phyloP scores from a whole-genome alignment of 1,284 basidiomycete species.

The Microbotryum lychnidis-dioicae region DNA sequence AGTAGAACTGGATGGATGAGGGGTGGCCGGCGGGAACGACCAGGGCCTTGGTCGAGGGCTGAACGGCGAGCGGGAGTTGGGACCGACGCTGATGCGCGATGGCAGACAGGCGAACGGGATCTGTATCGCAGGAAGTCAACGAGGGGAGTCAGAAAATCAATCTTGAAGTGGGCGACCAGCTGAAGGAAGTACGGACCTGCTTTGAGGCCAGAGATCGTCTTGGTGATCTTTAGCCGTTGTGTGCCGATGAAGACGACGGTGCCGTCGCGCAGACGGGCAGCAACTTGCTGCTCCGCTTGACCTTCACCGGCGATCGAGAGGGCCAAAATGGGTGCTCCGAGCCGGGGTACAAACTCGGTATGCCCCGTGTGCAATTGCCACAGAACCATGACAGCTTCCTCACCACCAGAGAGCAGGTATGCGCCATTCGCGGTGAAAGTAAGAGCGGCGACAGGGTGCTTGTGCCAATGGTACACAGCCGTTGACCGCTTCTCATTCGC shows the following conservation, averaged over 20 bases:
- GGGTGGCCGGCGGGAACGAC: conserved; percentile 89
- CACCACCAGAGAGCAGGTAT: conserved; percentile 87
- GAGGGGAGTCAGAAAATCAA: not conserved
- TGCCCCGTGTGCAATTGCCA: conserved; percentile 85
- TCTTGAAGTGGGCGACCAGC: too few relatives aligned
- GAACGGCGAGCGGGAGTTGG: conserved; percentile 57
- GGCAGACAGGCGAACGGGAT: conserved; percentile 32
- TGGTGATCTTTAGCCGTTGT: conserved; percentile 60
- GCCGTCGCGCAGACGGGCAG: conserved; percentile 74
- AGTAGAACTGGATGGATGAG: conserved; percentile 86
- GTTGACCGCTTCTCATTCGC: conserved; percentile 49
- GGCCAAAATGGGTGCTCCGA: conserved; percentile 69
- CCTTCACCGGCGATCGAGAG: conserved; percentile 50
- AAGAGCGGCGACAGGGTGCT: conserved; percentile 84
- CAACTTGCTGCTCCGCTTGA: conserved; percentile 70
- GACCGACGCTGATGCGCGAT: not conserved
- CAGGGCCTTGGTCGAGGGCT: conserved; percentile 59
- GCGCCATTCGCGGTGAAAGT: conserved; percentile 85
- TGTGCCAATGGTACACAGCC: conserved; percentile 90
- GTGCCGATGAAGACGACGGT: conserved; percentile 70
- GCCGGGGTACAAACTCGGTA: conserved; percentile 82
- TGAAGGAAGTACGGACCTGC: conserved; percentile 51
- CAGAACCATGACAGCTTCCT: conserved; percentile 89
- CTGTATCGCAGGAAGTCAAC: not conserved
- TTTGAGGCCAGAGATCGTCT: conserved; percentile 70